These are phyloP conservation scores for Kodamaea alishanica DNA, from an alignment of 1,139 yeast genomes.

Conservation along the genomic window DNA sequence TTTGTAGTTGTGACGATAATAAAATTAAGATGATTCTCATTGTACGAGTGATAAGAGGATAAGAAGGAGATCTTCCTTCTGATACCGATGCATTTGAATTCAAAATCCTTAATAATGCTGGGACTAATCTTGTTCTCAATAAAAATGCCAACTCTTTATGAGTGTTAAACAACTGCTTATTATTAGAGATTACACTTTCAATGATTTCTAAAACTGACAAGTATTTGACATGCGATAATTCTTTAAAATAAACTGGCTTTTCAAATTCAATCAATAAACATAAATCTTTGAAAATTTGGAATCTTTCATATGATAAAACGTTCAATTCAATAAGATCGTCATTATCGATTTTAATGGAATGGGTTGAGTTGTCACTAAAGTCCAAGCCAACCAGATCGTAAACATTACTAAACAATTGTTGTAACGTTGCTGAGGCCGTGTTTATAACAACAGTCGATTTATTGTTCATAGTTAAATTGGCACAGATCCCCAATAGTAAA, in stretches of 20 bases:
- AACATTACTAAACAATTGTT: conserved; percentile 72
- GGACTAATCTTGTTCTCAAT: conserved; percentile 65
- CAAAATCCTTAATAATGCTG: conserved; percentile 65
- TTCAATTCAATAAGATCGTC: conserved; percentile 42
- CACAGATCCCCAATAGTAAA: conserved; percentile 63
- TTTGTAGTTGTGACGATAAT: conserved; percentile 55
- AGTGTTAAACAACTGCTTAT: conserved; percentile 49
- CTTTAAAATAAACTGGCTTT: conserved; percentile 46
- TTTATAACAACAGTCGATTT: conserved; percentile 78
- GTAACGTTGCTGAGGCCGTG: conserved; percentile 90
- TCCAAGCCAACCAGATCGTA: conserved; percentile 51
- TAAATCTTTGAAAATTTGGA: conserved; percentile 63
- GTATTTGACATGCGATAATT: conserved; percentile 50
- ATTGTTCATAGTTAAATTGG: conserved; percentile 64
- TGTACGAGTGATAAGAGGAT: conserved; percentile 68
- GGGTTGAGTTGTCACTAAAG: conserved; percentile 13
- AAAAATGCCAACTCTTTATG: conserved; percentile 65
- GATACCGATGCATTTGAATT: conserved; percentile 40
- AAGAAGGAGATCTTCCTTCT: conserved; percentile 36
- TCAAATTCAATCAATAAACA: conserved; percentile 64
- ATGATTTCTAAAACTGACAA: conserved; percentile 75
- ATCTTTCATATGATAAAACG: conserved; percentile 64
- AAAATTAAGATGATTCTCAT: conserved; percentile 65
- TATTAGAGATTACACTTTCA: conserved; percentile 62
- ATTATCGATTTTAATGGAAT: conserved; percentile 42